Evolutionary conservation across 352 stramenopile genomes (phyloP), one percentile per base, ranked within the genome.

Genomic region (Phytophthora tubulina): DNA sequence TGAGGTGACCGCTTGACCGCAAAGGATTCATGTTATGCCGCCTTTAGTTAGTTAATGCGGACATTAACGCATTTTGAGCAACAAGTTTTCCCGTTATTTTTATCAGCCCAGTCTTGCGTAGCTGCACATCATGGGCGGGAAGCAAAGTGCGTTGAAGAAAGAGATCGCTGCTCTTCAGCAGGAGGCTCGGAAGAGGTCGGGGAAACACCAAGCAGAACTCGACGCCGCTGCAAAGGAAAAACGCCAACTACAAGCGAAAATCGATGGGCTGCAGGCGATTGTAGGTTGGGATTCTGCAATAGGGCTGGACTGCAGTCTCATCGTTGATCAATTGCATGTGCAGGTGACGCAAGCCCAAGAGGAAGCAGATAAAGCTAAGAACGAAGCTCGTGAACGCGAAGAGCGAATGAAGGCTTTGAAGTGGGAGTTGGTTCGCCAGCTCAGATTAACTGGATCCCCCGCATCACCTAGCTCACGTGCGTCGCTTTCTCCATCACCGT

Each of bases 331-430:
- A 27, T 27, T 27, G 21, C 21, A 27, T 71, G 14, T 41, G 15
- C 35, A 90, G 82, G 62, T 80, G 9, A 75, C 72, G 6, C 82
- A 82, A 30, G 82, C 86, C 2, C 81, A 90, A 54, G 41, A 90
- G 3, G 84, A 92, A 54, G 81, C 70, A 4, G 82, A 92, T 10
- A 78, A 78, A 9, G 67, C 70, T 39, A 84, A 70, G 27, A 59
- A 75, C 15, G 63, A 68, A 21, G 82, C 79, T 5, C 36, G 67
- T 4, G 73, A 88, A 32, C 80, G 65, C 8, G 84, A 93, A 56
- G 84, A 92, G 30, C 82, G 82, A 41, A 86, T 88, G 75, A 90
- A 91, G 63, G 86, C 80, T 3, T 59, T 93, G 38, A 91, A 93
- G 50, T 93, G 84, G 84, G 86, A 93, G 61, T 74, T 93, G 10